A percentile compares a stretch with the other conserved stretches of the same genome.
These are phyloP conservation scores for Hygrocybe coccinea DNA, from an alignment of 768 basidiomycete genomes.

Conservation along the genomic window DNA sequence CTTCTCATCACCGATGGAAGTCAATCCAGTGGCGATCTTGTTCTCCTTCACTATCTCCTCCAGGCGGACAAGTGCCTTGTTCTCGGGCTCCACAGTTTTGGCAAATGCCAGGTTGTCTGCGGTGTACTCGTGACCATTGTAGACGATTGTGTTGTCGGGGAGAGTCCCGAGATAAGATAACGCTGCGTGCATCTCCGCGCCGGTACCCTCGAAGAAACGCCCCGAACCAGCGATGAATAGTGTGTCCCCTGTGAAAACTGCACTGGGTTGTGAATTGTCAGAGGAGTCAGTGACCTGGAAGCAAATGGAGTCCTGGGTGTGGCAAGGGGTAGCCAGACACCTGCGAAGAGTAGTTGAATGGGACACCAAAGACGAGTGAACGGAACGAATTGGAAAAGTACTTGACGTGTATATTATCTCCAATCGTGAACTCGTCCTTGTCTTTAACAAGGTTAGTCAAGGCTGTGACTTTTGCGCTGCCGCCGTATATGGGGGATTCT, in stretches of 20 bases:
- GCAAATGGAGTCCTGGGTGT: constrained; percentile 95
- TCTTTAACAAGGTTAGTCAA: constrained; percentile 75
- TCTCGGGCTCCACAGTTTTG: constrained; percentile 53
- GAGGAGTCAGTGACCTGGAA: constrained; percentile 63
- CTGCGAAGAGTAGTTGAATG: constrained; percentile 32
- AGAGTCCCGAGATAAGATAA: constrained; percentile 65
- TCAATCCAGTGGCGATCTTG: constrained; percentile 66
- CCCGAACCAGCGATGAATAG: constrained; percentile 88
- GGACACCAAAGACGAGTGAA: neutral
- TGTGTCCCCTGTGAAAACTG: constrained; percentile 93
- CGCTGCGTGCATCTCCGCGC: constrained; percentile 74
- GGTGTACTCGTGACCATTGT: constrained; percentile 94
- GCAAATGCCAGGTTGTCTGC: constrained; percentile 68
- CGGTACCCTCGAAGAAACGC: constrained; percentile 88
- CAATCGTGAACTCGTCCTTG: constrained; percentile 74
- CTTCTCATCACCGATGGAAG: constrained; percentile 91
- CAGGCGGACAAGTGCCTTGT: constrained; percentile 56
- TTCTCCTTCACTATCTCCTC: constrained; percentile 54
- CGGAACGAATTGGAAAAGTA: constrained; percentile 22
- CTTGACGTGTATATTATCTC: constrained; percentile 57
- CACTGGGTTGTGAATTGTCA: constrained; percentile 53
- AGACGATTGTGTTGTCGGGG: constrained; percentile 75
- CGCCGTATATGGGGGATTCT: constrained; percentile 68
- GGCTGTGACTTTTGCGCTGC: constrained; percentile 63
- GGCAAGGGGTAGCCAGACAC: constrained; percentile 85